A percentile compares a stretch with the other conserved stretches of the same genome.
These are phyloP conservation scores for Termitomyces sp. DNA, from an alignment of 768 basidiomycete genomes.

Conservation along the genomic window DNA sequence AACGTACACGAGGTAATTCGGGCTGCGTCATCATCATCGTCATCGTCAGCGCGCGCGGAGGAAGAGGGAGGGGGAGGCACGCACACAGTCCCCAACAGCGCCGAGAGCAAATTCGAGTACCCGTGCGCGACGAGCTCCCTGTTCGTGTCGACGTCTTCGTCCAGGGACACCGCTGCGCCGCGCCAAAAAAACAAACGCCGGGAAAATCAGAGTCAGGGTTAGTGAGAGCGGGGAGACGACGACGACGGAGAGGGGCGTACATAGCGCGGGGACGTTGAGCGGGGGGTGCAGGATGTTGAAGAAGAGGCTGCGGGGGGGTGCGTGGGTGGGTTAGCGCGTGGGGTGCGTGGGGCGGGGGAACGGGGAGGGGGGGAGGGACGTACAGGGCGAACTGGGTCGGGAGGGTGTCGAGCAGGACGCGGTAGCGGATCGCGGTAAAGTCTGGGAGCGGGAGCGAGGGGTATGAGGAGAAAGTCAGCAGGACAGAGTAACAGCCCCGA, in stretches of 20 bases:
- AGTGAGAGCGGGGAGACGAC: no score
- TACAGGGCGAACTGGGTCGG: constrained; percentile 93
- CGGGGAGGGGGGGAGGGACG: constrained; percentile 21
- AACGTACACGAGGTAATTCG: constrained; percentile 86
- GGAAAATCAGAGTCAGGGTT: no score
- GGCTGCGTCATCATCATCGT: constrained; percentile 30
- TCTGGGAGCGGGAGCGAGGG: no score
- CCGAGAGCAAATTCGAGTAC: constrained; percentile 82
- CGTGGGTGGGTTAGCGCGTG: no score
- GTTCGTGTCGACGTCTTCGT: constrained; percentile 86
- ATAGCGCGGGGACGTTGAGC: constrained; percentile 84
- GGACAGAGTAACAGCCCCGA: no score
- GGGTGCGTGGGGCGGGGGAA: no score
- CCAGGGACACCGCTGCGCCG: constrained; percentile 74
- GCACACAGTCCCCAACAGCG: constrained; percentile 75
- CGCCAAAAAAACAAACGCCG: no score
- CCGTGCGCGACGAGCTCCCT: constrained; percentile 92
- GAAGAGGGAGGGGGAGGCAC: constrained; percentile 19
- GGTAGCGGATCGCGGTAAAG: constrained; percentile 51
- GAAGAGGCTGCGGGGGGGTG: constrained; percentile 45
- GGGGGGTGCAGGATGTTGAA: constrained; percentile 85
- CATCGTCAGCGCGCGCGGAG: no score
- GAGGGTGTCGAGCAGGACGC: constrained; percentile 72
- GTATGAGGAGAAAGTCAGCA: no score
- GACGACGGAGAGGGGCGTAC: constrained; percentile 30